Percentiles rank a stretch among this genome's conserved stretches.
These are phyloP conservation scores for Themeda triandra DNA, from an alignment of 176 grass and related monocot genomes.

Conservation along the genomic window DNA sequence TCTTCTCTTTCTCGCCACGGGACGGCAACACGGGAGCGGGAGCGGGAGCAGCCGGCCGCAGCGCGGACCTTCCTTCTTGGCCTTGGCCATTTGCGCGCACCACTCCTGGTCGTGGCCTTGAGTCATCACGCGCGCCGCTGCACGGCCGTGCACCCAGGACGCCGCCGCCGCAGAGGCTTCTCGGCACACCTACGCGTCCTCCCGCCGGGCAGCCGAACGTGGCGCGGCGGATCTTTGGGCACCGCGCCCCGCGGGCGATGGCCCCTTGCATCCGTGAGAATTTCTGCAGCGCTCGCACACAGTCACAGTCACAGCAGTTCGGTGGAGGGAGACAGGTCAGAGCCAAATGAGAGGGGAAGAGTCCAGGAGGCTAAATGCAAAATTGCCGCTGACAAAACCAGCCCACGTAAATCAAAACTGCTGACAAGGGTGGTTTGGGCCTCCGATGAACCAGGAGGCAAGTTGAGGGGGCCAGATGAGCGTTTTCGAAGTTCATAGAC, in stretches of 20 bases:
- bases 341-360: too few relatives aligned
- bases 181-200: neutral
- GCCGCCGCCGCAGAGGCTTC: neutral
- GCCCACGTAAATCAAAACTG: too few relatives aligned
- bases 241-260: slow-evolving; percentile 8
- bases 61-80: neutral
- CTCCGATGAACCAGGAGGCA: too few relatives aligned
- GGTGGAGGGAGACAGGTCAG: too few relatives aligned
- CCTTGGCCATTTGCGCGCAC: neutral
- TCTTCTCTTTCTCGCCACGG: slow-evolving; percentile 21
- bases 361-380: too few relatives aligned
- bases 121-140: neutral
- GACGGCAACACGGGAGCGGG: neutral
- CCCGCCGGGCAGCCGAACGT: neutral
- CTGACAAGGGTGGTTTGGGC: too few relatives aligned
- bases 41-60: neutral
- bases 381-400: too few relatives aligned
- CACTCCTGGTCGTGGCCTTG: neutral
- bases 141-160: neutral
- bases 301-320: neutral
- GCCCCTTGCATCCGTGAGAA: slow-evolving; percentile 24
- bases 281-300: neutral
- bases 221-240: neutral
- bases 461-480: too few relatives aligned
- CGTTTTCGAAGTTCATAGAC: too few relatives aligned